Percentiles rank a stretch among this genome's conserved stretches.
Evolutionary conservation across 1,284 basidiomycete species (phyloP).

Genomic region (Microbotryum scabiosae): DNA sequence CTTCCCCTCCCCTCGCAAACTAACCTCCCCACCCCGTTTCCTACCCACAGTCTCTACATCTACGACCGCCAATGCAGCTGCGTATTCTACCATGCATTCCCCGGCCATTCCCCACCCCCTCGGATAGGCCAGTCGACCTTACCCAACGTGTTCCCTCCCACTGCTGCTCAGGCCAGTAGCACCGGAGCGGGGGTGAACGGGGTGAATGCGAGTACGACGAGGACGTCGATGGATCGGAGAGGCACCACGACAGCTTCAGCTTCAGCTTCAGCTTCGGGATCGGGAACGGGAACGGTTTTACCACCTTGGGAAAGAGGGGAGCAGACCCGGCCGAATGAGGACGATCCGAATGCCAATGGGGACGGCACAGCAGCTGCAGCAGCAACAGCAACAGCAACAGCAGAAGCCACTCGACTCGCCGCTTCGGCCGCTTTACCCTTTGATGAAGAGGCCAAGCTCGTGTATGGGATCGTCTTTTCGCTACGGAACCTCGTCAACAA

Average conservation of each 20-base stretch:
- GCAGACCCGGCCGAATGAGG: constrained; percentile 40
- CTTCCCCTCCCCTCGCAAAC: not conserved
- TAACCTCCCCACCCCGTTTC: not conserved
- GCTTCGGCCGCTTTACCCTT: constrained; percentile 58
- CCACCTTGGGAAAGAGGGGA: constrained; percentile 25
- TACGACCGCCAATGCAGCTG: constrained; percentile 54
- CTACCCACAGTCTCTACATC: constrained; percentile 63
- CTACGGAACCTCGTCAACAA: constrained; percentile 92
- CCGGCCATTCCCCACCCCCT: constrained; percentile 43
- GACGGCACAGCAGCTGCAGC: not conserved
- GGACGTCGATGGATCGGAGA: no score
- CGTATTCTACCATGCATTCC: constrained; percentile 17
- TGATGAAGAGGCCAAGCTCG: constrained; percentile 94
- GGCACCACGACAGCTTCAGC: not conserved
- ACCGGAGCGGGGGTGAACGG: no score
- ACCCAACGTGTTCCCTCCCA: constrained; percentile 52
- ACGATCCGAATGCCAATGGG: constrained; percentile 34
- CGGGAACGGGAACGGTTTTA: constrained; percentile 41
- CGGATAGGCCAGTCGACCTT: constrained; percentile 50
- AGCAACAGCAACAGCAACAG: not conserved
- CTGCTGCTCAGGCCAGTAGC: no score
- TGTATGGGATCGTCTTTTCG: constrained; percentile 90
- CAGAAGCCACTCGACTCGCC: not conserved
- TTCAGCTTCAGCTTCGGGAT: constrained; percentile 46
- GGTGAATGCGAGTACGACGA: no score